Evolutionary conservation across 257 asterid genomes (phyloP).

Genomic region (Schizonepeta tenuifolia): DNA sequence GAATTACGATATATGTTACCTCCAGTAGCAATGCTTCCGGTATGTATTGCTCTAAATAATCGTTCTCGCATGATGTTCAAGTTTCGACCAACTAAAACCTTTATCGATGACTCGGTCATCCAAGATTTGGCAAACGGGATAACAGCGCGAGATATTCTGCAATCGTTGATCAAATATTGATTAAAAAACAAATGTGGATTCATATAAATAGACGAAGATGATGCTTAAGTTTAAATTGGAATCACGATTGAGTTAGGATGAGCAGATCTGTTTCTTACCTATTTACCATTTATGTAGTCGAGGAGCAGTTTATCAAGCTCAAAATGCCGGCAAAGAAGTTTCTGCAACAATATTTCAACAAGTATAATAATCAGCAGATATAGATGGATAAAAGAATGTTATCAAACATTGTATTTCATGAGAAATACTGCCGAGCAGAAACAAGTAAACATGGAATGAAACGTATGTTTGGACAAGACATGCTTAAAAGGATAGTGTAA

Average conservation of each 20-base stretch:
- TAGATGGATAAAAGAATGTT: neutral
- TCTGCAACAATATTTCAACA: conserved; percentile 52
- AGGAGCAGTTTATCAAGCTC: conserved; percentile 87
- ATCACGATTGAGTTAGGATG: conserved; percentile 5
- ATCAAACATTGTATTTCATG: neutral
- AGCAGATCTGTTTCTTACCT: conserved; percentile 46
- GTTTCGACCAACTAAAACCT: neutral
- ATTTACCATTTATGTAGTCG: conserved; percentile 74
- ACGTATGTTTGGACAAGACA: neutral
- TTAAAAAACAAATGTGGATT: neutral
- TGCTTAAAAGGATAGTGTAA: too few relatives aligned
- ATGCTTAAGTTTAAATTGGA: neutral
- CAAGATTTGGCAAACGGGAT: conserved; percentile 16
- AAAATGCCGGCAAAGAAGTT: conserved; percentile 78
- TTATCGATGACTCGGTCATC: neutral
- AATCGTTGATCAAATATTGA: too few relatives aligned
- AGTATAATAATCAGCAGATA: conserved; percentile 23
- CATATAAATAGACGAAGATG: neutral
- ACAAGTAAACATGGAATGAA: conserved; percentile 15
- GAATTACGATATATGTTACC: conserved; percentile 7
- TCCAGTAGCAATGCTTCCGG: conserved; percentile 3
- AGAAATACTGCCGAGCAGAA: neutral
- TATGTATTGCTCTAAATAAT: neutral
- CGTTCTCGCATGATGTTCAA: neutral
- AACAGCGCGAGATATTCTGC: neutral